Base-by-base conservation (phyloP, 192 early-diverging fungal species). In the Neocallimastix lanati region DNA sequence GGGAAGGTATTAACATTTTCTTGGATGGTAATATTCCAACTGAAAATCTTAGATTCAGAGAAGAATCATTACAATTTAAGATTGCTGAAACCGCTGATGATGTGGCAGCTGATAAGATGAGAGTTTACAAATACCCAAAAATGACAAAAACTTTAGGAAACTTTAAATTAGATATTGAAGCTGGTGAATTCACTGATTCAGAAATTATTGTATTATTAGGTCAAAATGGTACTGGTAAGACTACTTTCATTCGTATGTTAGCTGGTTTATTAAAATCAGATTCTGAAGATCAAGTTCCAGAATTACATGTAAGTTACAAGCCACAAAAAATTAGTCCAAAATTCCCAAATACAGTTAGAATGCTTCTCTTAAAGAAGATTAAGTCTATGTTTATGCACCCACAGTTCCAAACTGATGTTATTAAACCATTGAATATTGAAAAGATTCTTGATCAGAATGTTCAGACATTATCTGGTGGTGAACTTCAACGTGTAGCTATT, bases 1-100 rank as follows among this genome's bases (percentile, higher is more conserved):
- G 97, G 84, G 97, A 98, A 88, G 96, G 96, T 81, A 97, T 98
- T 90, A 98, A 98, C 85, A 93, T 97, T 80, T 98, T 98, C 92
- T 88, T 97, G 84, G 95, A 95, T 80, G 97, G 97, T 82, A 94
- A 90, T 84, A 93, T 98, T 35, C 97, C 95, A 80, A 97, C 97
- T 16, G 96, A 98, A 85, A 98, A 98, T 92, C 89, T 98, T 89
- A 94, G 97, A 82, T 97, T 98, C 93, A 93, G 96, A 88, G 92
- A 97, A 76, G 97, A 96, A 85, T 91, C 91, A 80, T 91, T 98
- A 83, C 91, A 93, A 29, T 98, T 98, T 93, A 90, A 91, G 78
- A 84, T 98, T 28, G 93, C 92, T n/a, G 97, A 97, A 85, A 92
- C 91, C 77, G 93, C 94, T 14, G 92, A 95, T 78, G 81, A 82